Base-by-base conservation (phyloP, 768 basidiomycete genomes). In the Naganishia antarctica region DNA sequence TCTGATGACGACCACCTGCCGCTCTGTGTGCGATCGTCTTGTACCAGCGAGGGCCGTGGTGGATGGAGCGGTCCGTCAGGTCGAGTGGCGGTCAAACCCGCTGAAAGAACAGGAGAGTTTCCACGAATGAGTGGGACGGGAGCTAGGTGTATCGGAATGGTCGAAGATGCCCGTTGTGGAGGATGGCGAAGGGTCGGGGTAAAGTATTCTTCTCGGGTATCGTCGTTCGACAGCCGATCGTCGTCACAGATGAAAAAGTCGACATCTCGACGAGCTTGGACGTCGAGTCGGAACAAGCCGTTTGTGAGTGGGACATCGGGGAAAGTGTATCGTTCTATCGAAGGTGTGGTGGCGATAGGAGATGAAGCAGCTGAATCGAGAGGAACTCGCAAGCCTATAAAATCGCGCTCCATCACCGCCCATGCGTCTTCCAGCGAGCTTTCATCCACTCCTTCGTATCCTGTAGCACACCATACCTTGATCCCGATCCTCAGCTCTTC, bases 181-280 rank as follows among this genome's bases (percentile, higher is more conserved):
- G n/a, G n/a, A 28, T 49, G 47, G 9, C 50, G 50, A 11, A 51
- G 68, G 1, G 76, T 77, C 13, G 76, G 76, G 4, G 70, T 75
- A 62, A 77, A 77, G 69, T 73, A 77, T 46, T 74, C 73, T 41
- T 77, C 74, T 45, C 74, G 45, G n/a, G 45, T 8, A 18, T 6
- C 6, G 9, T 7, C 18, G n/a, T 32, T 29, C 29, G 25, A 21
- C 28, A 4, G 8, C 8, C 6, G 8, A 25, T 46, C 45, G n/a
- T 46, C 9, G 45, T 46, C 45, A 6, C 45, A 6, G 15, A 18
- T 6, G 7, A 18, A 18, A 46, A 7, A 7, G 8, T 46, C 45
- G 45, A 25, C 23, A 46, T 46, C 45, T 18, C 18, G 11, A 16
- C 48, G 25, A n/a, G n/a, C n/a, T n/a, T n/a, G n/a, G n/a, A n/a